Evolutionary conservation across 805 yeast species (phyloP).

Genomic region (Candida nanaspora): DNA sequence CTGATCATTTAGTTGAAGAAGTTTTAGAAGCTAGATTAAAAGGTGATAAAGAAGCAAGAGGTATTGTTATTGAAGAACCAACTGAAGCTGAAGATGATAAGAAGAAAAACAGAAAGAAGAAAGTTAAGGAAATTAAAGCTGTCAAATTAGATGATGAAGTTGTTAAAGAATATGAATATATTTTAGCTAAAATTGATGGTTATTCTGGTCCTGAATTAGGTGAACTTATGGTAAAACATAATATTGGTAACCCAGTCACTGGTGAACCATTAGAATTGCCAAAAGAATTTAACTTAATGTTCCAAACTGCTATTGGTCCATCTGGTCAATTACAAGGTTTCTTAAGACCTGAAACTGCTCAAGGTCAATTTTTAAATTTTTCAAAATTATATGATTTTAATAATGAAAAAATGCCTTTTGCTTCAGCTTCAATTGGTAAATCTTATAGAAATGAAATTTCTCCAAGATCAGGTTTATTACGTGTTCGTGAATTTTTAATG

Average conservation of each 20-base stretch:
- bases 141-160: slow-evolving; percentile 76
- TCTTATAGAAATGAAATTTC: slow-evolving; percentile 98
- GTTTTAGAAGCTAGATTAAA: slow-evolving; percentile 92
- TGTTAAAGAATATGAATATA: slow-evolving; percentile 73
- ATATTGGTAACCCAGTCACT: slow-evolving; percentile 88
- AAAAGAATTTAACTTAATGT: slow-evolving; percentile 94
- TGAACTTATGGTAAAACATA: slow-evolving; percentile 71
- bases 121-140: slow-evolving; percentile 91
- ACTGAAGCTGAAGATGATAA: slow-evolving; percentile 66
- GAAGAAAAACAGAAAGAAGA: slow-evolving; percentile 90
- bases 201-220: slow-evolving; percentile 91
- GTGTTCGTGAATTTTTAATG: slow-evolving; percentile 98
- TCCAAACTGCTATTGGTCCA: slow-evolving; percentile 98
- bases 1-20: slow-evolving; percentile 97
- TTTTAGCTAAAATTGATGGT: slow-evolving; percentile 93
- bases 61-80: slow-evolving; percentile 56
- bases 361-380: slow-evolving; percentile 97
- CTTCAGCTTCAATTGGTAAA: slow-evolving; percentile 98
- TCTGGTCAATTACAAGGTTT: slow-evolving; percentile 94
- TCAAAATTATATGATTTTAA: slow-evolving; percentile 88
- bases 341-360: slow-evolving; percentile 98
- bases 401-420: slow-evolving; percentile 96
- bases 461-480: slow-evolving; percentile 93
- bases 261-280: slow-evolving; percentile 85
- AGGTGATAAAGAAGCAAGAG: slow-evolving; percentile 97